Base-by-base conservation (phyloP, 805 yeast genomes). In the Brettanomyces naardenensis region DNA sequence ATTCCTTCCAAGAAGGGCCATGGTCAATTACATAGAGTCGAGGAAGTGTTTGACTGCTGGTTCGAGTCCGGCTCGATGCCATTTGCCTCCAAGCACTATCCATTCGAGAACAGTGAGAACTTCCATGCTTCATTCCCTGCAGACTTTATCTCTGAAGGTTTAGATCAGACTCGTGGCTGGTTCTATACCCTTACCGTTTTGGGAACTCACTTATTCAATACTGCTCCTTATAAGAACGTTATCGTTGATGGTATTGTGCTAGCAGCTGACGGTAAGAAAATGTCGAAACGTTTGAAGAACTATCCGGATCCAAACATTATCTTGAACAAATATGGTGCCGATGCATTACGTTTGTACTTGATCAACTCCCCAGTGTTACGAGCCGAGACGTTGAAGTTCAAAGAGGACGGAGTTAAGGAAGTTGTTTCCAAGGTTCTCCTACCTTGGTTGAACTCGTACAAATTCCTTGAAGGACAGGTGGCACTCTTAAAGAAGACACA, bases 101-200 rank as follows among this genome's bases (percentile, higher is more conserved):
- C 99, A 48, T 92, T 92, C 61, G 62, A 90, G 66, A 75, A 76
- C 57, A 65, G 76, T 58, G 88, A 85, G 13, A 61, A 61, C 34
- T 90, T 90, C 66, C 56, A 66, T 27, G 59, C 73, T 40, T 74
- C 84, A 34, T 94, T 86, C 80, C 98, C 98, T 33, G 99, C 95
- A 32, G 90, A 92, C 64, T 92, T 92, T 65, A 92, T 92, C 54
- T 82, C 96, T 43, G 99, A 92, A 72, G 99, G 99, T 67, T 75
- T 92, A 53, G 99, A 92, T 67, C 99, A 92, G 71, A 92, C 99
- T 42, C 86, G 99, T 77, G 99, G 99, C 60, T 92, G 99, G 99
- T 92, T 92, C 68, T 92, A 92, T 65, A 92, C 98, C 37, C 73
- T 92, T 61, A 81, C 95, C 33, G 96, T 92, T 19, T 73, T 92